These are phyloP conservation scores for Rhododendron vialii DNA, from an alignment of 148 eudicot species.

Conservation along the genomic window DNA sequence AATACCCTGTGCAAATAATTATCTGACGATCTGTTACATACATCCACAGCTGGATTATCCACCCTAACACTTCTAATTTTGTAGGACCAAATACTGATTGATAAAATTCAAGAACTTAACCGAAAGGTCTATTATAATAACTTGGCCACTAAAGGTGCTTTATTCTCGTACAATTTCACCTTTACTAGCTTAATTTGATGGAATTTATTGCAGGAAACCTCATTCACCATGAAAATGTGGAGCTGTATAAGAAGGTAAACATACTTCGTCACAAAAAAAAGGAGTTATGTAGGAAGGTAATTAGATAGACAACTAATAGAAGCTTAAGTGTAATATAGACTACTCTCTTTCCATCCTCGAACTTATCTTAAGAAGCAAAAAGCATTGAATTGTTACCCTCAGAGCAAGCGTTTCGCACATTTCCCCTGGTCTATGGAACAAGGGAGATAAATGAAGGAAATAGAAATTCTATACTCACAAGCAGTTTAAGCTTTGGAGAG, in stretches of 20 bases:
- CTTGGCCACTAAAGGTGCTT: neutral
- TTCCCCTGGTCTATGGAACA: constrained; percentile 36
- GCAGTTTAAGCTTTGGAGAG: constrained; percentile 25
- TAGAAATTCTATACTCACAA: constrained; percentile 5
- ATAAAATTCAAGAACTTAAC: constrained; percentile 59
- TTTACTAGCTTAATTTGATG: constrained; percentile 16
- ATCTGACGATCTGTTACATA: neutral
- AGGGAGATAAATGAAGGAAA: constrained; percentile 25
- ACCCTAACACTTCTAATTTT: constrained; percentile 2
- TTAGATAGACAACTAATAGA: neutral
- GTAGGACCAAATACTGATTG: constrained; percentile 52
- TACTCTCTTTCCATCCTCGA: neutral
- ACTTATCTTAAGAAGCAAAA: neutral
- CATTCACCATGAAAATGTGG: constrained; percentile 67
- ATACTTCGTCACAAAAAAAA: neutral
- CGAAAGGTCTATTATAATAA: constrained; percentile 36
- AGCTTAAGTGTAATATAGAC: neutral
- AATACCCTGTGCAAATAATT: neutral
- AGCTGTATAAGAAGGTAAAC: constrained; percentile 15
- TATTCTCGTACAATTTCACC: neutral
- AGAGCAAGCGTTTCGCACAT: neutral
- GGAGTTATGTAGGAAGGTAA: constrained; percentile 45
- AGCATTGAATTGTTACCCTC: neutral
- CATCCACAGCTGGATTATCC: neutral
- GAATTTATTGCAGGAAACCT: constrained; percentile 35